Evolutionary conservation across 2,329 filamentous ascomycete species (phyloP), one percentile per base, ranked within the genome.

Genomic region (Stagonosporopsis rhizophila): DNA sequence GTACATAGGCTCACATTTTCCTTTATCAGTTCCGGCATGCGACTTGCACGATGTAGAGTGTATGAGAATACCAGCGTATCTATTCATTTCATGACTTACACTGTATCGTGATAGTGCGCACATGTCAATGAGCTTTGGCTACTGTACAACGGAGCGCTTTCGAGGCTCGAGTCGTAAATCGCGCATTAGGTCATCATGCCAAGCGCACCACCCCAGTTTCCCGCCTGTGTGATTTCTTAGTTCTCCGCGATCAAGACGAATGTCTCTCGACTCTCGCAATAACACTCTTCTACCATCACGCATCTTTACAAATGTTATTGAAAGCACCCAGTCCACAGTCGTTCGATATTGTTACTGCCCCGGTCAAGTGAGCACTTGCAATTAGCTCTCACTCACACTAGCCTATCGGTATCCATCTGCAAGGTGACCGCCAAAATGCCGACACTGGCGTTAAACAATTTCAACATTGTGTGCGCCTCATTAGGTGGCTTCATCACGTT

Each of bases 401-500:
- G n/a, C n/a, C n/a, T n/a, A n/a, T n/a, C n/a, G 12, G 12, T n/a
- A 3, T n/a, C 35, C 2, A 25, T 6, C 11, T 52, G 23, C 20
- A 11, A 44, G 3, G 14, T 4, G 38, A 17, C 32, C 12, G 20
- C n/a, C 44, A 56, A 45, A 17, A 86, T 89, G 86, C 85, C 86
- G 58, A 85, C 81, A 39, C 79, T 92, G 39, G 82, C 83, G 6
- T 68, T 89, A 30, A 87, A 84, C 61, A 89, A 92, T 74, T 96
- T 96, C 82, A 96, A 96, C 77, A 89, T 95, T 62, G 85, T 92
- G 51, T 87, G 91, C 71, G 88, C 90, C 49, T 85, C 91, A 7
- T 77, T 96, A 12, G 93, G 93, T 14, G 93, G 91, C 1, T 97
- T 96, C 78, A 87, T 97, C 59, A 92, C 91, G 0, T 65, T 96